A percentile compares a stretch with the other conserved stretches of the same genome.
Conservation (phyloP, 371 early-diverging fungal genomes). For the Conidiobolus incongruus region DNA sequence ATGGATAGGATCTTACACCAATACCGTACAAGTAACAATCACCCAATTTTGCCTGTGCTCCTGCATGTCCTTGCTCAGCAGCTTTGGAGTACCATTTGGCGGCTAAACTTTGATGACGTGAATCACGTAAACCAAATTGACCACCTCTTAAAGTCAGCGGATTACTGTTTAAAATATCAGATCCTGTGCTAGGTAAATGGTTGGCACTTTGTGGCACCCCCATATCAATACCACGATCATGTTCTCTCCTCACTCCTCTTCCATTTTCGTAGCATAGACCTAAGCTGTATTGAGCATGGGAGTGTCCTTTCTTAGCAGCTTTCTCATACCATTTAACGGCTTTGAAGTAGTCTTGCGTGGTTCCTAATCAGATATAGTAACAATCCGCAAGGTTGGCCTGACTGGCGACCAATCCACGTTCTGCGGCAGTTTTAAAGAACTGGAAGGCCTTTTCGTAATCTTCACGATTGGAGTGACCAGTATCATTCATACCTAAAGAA, state of each 20-base stretch:
- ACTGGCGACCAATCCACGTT: constrained; percentile 37
- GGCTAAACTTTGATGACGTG: constrained; percentile 28
- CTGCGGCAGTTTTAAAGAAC: constrained; percentile 15
- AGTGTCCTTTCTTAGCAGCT: constrained; percentile 28
- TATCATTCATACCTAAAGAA: constrained; percentile 57
- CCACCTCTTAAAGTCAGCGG: constrained; percentile 39
- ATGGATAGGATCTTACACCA: constrained; percentile 35
- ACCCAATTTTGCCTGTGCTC: constrained; percentile 59
- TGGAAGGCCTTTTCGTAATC: constrained; percentile 28
- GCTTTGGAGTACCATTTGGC: constrained; percentile 39
- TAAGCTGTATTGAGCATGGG: constrained; percentile 54
- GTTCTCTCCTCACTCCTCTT: constrained; percentile 30
- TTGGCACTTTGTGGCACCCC: constrained; percentile 47
- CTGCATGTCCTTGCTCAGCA: constrained; percentile 43
- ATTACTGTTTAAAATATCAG: constrained; percentile 77
- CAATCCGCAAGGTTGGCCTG: constrained; percentile 57
- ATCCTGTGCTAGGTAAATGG: constrained; percentile 58
- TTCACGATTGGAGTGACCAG: constrained; percentile 37
- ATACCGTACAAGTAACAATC: constrained; percentile 80
- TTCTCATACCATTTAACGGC: constrained; percentile 39
- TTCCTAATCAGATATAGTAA: constrained; percentile 55
- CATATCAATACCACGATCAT: constrained; percentile 30
- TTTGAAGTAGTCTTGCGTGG: constrained; percentile 26
- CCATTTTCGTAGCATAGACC: constrained; percentile 69
- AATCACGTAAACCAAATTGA: constrained; percentile 45